A percentile compares a stretch with the other conserved stretches of the same genome.
Evolutionary conservation across 1,139 yeast genomes (phyloP).

Genomic region (Geotrichum klebahnii): DNA sequence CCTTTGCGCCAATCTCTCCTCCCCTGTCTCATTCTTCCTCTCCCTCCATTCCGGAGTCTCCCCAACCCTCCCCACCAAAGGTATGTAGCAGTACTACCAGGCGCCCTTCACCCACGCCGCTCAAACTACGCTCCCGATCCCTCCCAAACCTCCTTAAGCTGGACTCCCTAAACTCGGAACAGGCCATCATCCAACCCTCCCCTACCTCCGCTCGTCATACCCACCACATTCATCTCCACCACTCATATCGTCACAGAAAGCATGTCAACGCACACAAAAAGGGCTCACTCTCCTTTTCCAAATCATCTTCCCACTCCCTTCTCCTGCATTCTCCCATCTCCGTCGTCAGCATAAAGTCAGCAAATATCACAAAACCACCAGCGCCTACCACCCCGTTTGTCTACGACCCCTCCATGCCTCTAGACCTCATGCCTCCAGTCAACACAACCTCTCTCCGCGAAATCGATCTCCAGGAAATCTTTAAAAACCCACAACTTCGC

Average conservation of each 20-base stretch:
- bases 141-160: conserved; percentile 27
- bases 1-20: conserved; percentile 8
- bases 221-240: conserved; percentile 15
- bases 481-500: conserved; percentile 86
- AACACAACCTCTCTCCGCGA: conserved; percentile 79
- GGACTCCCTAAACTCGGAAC: conserved; percentile 1
- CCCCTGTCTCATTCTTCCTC: conserved; percentile 7
- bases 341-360: conserved; percentile 2
- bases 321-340: conserved; percentile 5
- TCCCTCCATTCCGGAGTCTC: conserved; percentile 9
- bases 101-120: conserved; percentile 19
- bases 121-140: conserved; percentile 30
- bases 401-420: conserved; percentile 25
- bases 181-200: conserved; percentile 17
- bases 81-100: no score
- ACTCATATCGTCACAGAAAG: conserved; percentile 14
- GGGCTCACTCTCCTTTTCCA: conserved; percentile 10
- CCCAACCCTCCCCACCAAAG: conserved; percentile 6
- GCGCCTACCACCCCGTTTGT: conserved; percentile 9
- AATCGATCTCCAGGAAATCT: conserved; percentile 81
- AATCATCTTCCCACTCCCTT: conserved; percentile 13
- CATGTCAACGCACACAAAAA: conserved; percentile 14
- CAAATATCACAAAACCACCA: conserved; percentile 13
- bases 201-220: conserved; percentile 8
- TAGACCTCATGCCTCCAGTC: conserved; percentile 67